These are phyloP conservation scores for Dactylellina parvicollis DNA, from an alignment of 2,329 filamentous ascomycete species.

Conservation along the genomic window DNA sequence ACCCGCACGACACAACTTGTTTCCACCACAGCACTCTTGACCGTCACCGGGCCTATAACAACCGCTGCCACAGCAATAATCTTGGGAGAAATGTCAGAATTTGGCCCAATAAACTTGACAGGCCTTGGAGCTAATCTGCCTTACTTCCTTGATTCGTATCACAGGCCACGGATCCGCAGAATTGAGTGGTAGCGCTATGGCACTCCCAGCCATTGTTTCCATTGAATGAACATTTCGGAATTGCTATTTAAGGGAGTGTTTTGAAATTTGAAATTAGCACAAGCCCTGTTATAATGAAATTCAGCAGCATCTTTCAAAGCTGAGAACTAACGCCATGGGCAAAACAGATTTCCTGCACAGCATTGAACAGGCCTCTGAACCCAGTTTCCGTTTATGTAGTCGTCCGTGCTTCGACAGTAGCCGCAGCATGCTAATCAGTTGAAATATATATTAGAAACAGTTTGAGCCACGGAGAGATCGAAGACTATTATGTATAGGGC, in stretches of 20 bases:
- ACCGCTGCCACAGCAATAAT: slow-evolving; percentile 12
- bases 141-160: slow-evolving; percentile 28
- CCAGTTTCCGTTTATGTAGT: slow-evolving; percentile 25
- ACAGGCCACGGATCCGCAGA: slow-evolving; percentile 6
- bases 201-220: slow-evolving; percentile 3
- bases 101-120: not conserved
- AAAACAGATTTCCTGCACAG: not conserved
- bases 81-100: not conserved
- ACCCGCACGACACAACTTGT: slow-evolving; percentile 16
- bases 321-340: slow-evolving; percentile 32
- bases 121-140: not conserved
- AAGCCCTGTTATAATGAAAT: too few species aligned
- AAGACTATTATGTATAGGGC: not conserved
- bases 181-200: slow-evolving; percentile 12
- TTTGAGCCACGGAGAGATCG: not conserved
- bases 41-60: slow-evolving; percentile 22
- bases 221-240: slow-evolving; percentile 10
- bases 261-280: too few species aligned
- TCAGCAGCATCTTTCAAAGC: too few species aligned
- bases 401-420: slow-evolving; percentile 20
- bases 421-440: slow-evolving; percentile 16
- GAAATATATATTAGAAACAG: not conserved
- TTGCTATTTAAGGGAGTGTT: too few species aligned
- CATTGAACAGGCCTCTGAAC: slow-evolving; percentile 18
- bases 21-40: slow-evolving; percentile 19